Percentiles rank a stretch among this genome's conserved stretches.
These are phyloP conservation scores for Gossypium arboreum DNA, from an alignment of 345 rosid genomes.

Conservation along the genomic window DNA sequence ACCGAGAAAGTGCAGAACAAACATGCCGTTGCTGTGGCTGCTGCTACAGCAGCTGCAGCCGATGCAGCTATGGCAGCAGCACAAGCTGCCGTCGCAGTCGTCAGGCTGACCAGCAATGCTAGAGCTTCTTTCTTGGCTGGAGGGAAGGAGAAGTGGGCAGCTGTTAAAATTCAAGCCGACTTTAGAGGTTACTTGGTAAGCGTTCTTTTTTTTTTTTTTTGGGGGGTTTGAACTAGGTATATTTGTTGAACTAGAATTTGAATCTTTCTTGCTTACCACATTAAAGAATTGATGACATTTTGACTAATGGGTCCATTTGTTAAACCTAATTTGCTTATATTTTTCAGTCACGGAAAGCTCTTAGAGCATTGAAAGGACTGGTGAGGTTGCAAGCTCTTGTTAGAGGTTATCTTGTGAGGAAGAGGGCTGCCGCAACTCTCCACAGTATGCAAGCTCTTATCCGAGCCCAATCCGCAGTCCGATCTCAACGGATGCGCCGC, in stretches of 20 bases:
- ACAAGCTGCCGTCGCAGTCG: constrained; percentile 48
- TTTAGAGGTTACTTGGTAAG: constrained; percentile 70
- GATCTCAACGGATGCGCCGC: constrained; percentile 44
- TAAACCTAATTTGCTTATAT: background rate
- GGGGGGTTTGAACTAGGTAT: background rate
- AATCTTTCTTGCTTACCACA: background rate
- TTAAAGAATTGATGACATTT: background rate
- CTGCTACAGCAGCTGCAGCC: constrained; percentile 45
- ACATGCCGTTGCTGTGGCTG: constrained; percentile 52
- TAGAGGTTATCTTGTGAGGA: constrained; percentile 74
- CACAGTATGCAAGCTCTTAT: constrained; percentile 66
- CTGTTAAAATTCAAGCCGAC: constrained; percentile 50
- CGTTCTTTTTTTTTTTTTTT: background rate
- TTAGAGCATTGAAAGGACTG: constrained; percentile 70
- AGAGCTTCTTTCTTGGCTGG: constrained; percentile 30
- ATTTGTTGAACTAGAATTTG: background rate
- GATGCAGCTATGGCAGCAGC: constrained; percentile 57
- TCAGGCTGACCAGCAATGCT: constrained; percentile 42
- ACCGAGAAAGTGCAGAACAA: constrained; percentile 50
- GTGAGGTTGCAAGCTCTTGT: constrained; percentile 80
- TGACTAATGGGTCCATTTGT: background rate
- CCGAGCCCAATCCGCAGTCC: constrained; percentile 51
- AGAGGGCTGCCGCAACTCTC: constrained; percentile 59
- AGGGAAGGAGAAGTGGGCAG: constrained; percentile 43
- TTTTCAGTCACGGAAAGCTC: constrained; percentile 73